phyloP scores from a whole-genome alignment of 2,329 filamentous ascomycete species.

The Pseudogymnoascus sp. region DNA sequence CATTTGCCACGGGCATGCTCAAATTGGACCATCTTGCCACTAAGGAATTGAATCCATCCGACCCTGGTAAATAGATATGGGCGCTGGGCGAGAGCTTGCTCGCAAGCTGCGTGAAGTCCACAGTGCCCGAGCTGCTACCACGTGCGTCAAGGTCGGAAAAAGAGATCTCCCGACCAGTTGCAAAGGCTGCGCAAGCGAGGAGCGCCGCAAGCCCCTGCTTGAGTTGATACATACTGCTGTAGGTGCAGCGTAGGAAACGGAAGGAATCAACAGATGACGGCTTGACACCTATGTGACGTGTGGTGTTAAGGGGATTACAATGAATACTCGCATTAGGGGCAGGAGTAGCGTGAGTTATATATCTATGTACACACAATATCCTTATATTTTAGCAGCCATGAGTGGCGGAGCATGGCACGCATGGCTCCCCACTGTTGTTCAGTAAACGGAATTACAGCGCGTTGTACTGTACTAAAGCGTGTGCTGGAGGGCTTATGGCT shows the following conservation, averaged over 20 bases:
- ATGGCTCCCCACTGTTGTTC: neutral
- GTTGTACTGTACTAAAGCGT: neutral
- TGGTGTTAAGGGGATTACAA: neutral
- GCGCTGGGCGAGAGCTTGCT: slow-evolving; percentile 16
- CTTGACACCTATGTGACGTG: neutral
- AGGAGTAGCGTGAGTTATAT: neutral
- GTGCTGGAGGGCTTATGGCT: neutral
- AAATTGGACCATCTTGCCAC: slow-evolving; percentile 30
- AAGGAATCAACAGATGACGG: neutral
- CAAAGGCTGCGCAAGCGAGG: slow-evolving; percentile 16
- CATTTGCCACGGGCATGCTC: slow-evolving; percentile 34
- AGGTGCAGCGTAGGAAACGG: neutral
- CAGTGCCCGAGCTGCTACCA: slow-evolving; percentile 14
- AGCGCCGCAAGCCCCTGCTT: slow-evolving; percentile 11
- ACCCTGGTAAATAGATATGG: slow-evolving; percentile 18
- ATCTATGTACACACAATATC: neutral
- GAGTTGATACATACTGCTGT: neutral
- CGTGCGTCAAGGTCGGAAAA: slow-evolving; percentile 36
- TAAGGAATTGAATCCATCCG: slow-evolving; percentile 13
- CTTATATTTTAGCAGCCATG: neutral
- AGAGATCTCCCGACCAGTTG: slow-evolving; percentile 20
- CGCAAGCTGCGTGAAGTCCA: slow-evolving; percentile 34
- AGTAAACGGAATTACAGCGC: neutral
- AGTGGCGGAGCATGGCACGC: neutral
- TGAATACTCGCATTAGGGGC: neutral